Conservation (phyloP, 2,329 filamentous ascomycete species). For the Arthrobotrys entomopaga region DNA sequence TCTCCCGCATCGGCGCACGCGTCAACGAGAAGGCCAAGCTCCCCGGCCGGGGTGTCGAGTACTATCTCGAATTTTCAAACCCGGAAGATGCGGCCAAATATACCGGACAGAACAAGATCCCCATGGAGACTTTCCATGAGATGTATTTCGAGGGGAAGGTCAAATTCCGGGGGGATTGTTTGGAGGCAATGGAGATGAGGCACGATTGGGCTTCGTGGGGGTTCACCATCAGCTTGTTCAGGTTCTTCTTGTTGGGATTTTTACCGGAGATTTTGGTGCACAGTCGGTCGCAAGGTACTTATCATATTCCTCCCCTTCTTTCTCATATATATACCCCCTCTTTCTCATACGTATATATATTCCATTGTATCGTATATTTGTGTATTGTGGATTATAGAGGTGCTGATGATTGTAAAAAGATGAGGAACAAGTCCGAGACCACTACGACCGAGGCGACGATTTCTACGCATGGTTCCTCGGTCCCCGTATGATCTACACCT, state of each 20-base stretch:
- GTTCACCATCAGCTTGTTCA: constrained; percentile 86
- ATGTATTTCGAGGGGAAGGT: constrained; percentile 97
- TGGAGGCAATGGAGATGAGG: constrained; percentile 90
- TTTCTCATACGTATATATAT: background rate
- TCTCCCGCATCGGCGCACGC: constrained; percentile 83
- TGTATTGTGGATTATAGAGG: background rate
- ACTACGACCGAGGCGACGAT: constrained; percentile 98
- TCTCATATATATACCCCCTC: background rate
- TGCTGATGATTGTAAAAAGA: constrained; percentile 67
- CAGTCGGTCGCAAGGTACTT: constrained; percentile 82
- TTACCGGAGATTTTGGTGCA: constrained; percentile 92
- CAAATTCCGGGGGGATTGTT: constrained; percentile 90
- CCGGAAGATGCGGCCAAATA: constrained; percentile 72
- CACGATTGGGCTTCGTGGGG: constrained; percentile 97
- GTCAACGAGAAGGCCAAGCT: constrained; percentile 91
- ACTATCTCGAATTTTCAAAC: constrained; percentile 85
- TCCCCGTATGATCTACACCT: constrained; percentile 98
- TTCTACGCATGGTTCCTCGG: constrained; percentile 99
- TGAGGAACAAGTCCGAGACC: constrained; percentile 95
- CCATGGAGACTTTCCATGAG: constrained; percentile 93
- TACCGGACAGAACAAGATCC: constrained; percentile 80
- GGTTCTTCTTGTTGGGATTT: constrained; percentile 87
- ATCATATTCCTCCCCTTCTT: constrained; percentile 17
- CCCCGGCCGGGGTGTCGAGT: constrained; percentile 86
- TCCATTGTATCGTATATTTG: too few species aligned